Percentiles rank a stretch among this genome's conserved stretches.
These are phyloP conservation scores for Parmales sp. DNA, from an alignment of 108 stramenopile species.

Conservation along the genomic window DNA sequence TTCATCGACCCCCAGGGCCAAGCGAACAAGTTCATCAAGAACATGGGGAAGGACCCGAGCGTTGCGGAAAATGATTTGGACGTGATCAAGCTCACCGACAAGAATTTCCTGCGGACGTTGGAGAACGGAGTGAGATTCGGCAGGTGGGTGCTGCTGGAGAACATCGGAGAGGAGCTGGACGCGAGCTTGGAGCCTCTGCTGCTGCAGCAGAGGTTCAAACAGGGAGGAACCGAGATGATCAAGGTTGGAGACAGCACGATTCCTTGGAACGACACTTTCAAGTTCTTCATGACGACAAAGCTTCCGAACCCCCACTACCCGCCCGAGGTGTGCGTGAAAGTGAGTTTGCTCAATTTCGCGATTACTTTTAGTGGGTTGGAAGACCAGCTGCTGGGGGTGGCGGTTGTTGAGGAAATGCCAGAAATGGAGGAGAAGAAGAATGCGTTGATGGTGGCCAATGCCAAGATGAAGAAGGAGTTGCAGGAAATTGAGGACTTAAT, in stretches of 20 bases:
- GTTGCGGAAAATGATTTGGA: slow-evolving; percentile 34
- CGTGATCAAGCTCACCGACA: slow-evolving; percentile 45
- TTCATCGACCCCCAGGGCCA: slow-evolving; percentile 59
- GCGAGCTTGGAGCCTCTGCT: slow-evolving; percentile 52
- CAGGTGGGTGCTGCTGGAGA: slow-evolving; percentile 42
- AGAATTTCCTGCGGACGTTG: slow-evolving; percentile 39
- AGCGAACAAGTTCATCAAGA: slow-evolving; percentile 55
- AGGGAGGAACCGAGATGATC: slow-evolving; percentile 47
- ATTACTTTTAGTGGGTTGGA: slow-evolving; percentile 50
- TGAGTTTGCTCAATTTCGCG: slow-evolving; percentile 48
- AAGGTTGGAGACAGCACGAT: slow-evolving; percentile 52
- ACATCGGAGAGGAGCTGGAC: slow-evolving; percentile 55
- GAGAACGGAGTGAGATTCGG: slow-evolving; percentile 45
- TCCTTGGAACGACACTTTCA: slow-evolving; percentile 37
- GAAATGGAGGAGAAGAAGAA: slow-evolving; percentile 45
- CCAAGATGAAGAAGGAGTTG: slow-evolving; percentile 40
- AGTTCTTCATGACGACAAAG: slow-evolving; percentile 37
- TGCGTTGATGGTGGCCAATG: slow-evolving; percentile 43
- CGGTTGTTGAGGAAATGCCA: slow-evolving; percentile 44
- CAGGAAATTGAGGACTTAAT: slow-evolving; percentile 52
- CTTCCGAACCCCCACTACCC: slow-evolving; percentile 52
- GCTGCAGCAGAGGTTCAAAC: slow-evolving; percentile 41
- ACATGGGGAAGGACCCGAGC: slow-evolving; percentile 24
- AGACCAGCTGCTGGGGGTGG: slow-evolving; percentile 52
- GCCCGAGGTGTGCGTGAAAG: slow-evolving; percentile 53